Base-by-base conservation (phyloP, 2,329 filamentous ascomycete genomes). In the Neurospora crassa region DNA sequence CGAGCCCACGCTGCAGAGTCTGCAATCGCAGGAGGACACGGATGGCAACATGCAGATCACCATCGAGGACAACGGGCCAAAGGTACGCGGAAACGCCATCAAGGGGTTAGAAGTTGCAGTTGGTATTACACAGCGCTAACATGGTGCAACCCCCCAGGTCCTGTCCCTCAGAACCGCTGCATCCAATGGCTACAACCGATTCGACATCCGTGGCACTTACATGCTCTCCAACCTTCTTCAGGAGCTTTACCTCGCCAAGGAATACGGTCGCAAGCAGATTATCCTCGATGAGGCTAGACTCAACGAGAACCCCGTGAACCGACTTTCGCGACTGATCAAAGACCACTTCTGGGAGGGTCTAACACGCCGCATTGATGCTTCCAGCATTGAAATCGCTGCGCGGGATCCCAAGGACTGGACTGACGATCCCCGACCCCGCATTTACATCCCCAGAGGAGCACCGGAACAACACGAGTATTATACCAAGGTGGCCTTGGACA, bases 21-120 rank as follows among this genome's bases (percentile, higher is more conserved):
- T 99, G 67, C 86, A 93, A 73, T 88, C 89, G 45, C 91, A 95
- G 75, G 96, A 99, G 81, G 96, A 99, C 78, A 96, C 94, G 40
- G 94, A 99, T 81, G 86, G 88, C 71, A 97, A 99, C 81, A 92
- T 93, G 86, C 94, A 98, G 81, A 99, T 99, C 80, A 99, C 96
- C 40, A 97, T 98, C 77, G 96, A 98, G 79, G 96, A 99, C 82
- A 88, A 89, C 74, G 96, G 96, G 0, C 95, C 96, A 68, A 99
- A 98, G 87, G 92, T 91, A 80, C 74, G 78, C 67, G 20, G 68
- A 45, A 34, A 34, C n/a, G 40, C 37, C 29, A 69, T 6, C 14
- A 24, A 41, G 12, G 18, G 41, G 37, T 18, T 42, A 20, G 8
- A 43, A 34, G 4, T 24, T 41, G 11, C 43, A 20, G 68, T 24